Evolutionary conservation across 1,284 basidiomycete genomes (phyloP).

Genomic region (Stygiomarasmius scandens): DNA sequence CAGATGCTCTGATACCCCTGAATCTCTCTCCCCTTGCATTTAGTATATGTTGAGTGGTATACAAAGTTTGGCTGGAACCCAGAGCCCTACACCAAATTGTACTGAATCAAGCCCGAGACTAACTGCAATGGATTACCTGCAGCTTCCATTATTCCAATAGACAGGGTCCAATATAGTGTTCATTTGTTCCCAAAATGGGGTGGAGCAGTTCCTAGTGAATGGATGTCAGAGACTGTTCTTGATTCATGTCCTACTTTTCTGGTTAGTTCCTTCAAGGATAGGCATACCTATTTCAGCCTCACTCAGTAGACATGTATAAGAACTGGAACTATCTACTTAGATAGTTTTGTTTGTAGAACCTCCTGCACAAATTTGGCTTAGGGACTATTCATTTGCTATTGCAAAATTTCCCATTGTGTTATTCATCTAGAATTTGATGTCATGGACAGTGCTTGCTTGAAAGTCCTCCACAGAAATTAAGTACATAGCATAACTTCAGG

Average conservation of each 20-base stretch:
- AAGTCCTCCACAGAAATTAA: too few species aligned
- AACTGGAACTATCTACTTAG: too few species aligned
- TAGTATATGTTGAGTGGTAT: slow-evolving; percentile 5
- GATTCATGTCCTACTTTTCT: neutral
- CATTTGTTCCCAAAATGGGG: slow-evolving; percentile 10
- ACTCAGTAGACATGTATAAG: too few species aligned
- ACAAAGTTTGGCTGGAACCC: neutral
- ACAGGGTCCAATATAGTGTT: neutral
- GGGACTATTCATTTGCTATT: too few species aligned
- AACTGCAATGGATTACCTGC: neutral
- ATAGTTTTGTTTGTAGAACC: too few species aligned
- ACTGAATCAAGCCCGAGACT: slow-evolving; percentile 3
- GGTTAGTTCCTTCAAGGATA: neutral
- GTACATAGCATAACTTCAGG: too few species aligned
- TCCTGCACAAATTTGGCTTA: too few species aligned
- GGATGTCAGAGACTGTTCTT: neutral
- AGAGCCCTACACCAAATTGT: slow-evolving; percentile 12
- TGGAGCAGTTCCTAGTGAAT: neutral
- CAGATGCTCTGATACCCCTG: neutral
- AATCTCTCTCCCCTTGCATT: neutral
- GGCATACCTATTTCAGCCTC: neutral
- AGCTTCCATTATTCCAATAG: neutral
- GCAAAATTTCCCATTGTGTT: too few species aligned
- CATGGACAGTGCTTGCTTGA: too few species aligned
- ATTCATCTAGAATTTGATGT: too few species aligned